Conservation (phyloP, 1,284 basidiomycete genomes). For the Cerrena zonata region DNA sequence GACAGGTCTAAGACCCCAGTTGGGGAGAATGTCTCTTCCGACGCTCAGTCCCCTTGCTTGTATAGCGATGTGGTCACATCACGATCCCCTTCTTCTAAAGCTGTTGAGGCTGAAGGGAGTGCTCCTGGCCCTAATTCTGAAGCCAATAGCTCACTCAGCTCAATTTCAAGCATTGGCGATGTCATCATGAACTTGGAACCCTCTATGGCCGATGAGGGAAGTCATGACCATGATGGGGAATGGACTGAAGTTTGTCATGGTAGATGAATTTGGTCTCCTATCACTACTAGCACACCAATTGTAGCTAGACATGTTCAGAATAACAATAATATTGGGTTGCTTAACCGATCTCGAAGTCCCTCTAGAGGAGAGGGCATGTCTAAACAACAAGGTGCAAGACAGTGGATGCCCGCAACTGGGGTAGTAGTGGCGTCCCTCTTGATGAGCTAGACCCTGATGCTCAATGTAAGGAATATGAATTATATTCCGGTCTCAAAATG, state of each 20-base stretch:
- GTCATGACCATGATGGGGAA: not conserved
- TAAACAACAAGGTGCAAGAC: constrained; percentile 12
- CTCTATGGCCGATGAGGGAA: not conserved
- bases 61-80: not conserved
- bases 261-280: not conserved
- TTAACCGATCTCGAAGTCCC: not conserved
- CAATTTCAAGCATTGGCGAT: too few species aligned
- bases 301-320: not conserved
- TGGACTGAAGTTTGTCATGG: not conserved
- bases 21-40: too few species aligned
- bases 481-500: not conserved
- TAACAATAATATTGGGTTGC: too few species aligned
- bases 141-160: not conserved
- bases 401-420: constrained; percentile 16
- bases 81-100: not conserved
- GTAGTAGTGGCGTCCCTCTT: constrained; percentile 3
- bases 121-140: not conserved
- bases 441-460: constrained; percentile 10
- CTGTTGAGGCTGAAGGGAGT: not conserved
- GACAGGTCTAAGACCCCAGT: too few species aligned
- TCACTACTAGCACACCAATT: not conserved
- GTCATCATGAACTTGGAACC: too few species aligned
- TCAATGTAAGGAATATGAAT: not conserved
- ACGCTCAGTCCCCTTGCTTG: not conserved
- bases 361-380: constrained; percentile 11